Evolutionary conservation across 2,329 filamentous ascomycete species (phyloP), one percentile per base, ranked within the genome.

Genomic region (Diaporthe ampelina): DNA sequence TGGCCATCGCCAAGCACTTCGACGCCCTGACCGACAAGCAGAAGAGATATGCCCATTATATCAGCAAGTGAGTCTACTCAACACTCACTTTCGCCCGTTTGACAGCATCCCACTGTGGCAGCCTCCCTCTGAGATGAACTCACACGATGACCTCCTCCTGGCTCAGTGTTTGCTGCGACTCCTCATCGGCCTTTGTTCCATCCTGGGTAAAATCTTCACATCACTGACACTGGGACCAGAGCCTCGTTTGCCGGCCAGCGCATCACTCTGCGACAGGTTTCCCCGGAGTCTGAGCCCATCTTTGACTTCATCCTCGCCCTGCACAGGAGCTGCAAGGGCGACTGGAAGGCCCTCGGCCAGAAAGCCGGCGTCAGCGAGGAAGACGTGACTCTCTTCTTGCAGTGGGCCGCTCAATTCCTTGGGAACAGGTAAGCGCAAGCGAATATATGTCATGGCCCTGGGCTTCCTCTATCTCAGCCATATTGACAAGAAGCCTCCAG

Each of bases 1-100:
- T 99, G 67, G 93, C 95, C 82, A 97, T 98, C 82, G 95, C 95
- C 85, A 94, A 95, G 81, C 96, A 98, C 85, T 99, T 98, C 80
- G 93, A 96, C 72, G 91, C 92, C 48, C 84, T 97, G 76, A 89
- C 85, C 70, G 90, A 94, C 79, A 88, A 93, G 81, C 91, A 97
- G 86, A 95, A 96, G 86, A 92, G 94, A 81, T 98, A 98, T 88
- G 94, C 95, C 77, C 95, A 98, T 85, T 95, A 93, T 81, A 94
- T 97, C 81, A 94, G 92, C 89, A 91, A 90, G 93, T 94, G 88
- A 79, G 87, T 76, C n/a, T 52, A 8, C 0, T 35, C 63, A 52
- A 52, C 29, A 37, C 63, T 67, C 63, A 48, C 63, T 37, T 52
- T 13, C 13, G 29, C n/a, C 10, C 15, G 10, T 24, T 50, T 50